Evolutionary conservation across 305 asterid genomes (phyloP).

Genomic region (Solanum hybrid): DNA sequence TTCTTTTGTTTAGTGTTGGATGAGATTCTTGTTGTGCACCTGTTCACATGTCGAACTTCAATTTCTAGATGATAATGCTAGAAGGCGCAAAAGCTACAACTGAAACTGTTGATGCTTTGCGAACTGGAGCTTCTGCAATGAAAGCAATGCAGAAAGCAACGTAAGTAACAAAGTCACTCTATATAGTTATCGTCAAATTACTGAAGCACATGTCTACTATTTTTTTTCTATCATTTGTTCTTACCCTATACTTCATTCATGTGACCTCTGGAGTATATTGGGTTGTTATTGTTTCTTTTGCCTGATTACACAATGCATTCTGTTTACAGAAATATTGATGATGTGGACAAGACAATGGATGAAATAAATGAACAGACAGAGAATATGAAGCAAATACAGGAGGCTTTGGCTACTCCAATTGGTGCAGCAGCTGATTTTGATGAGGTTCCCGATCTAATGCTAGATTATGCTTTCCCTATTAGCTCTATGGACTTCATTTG

Average conservation of each 20-base stretch:
- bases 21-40: neutral
- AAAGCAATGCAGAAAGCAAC: slow-evolving; percentile 49
- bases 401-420: slow-evolving; percentile 34
- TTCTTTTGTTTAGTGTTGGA: neutral
- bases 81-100: slow-evolving; percentile 57
- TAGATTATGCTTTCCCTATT: neutral
- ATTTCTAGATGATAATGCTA: slow-evolving; percentile 37
- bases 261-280: neutral
- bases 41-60: neutral
- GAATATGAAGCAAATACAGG: slow-evolving; percentile 43
- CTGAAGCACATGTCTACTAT: neutral
- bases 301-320: neutral
- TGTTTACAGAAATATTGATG: slow-evolving; percentile 35
- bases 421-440: slow-evolving; percentile 38
- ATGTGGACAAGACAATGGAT: slow-evolving; percentile 52
- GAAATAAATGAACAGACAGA: slow-evolving; percentile 48
- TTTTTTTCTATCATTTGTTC: slow-evolving; percentile 2
- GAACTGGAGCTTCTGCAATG: slow-evolving; percentile 50
- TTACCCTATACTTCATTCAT: neutral
- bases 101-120: slow-evolving; percentile 47
- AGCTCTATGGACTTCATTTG: neutral
- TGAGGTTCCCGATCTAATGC: slow-evolving; percentile 18
- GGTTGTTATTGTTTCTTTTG: neutral
- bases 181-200: neutral
- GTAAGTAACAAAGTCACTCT: slow-evolving; percentile 19